A percentile compares a stretch with the other conserved stretches of the same genome.
Conservation (phyloP, 257 asterid species). For the Lavandula angustifolia region DNA sequence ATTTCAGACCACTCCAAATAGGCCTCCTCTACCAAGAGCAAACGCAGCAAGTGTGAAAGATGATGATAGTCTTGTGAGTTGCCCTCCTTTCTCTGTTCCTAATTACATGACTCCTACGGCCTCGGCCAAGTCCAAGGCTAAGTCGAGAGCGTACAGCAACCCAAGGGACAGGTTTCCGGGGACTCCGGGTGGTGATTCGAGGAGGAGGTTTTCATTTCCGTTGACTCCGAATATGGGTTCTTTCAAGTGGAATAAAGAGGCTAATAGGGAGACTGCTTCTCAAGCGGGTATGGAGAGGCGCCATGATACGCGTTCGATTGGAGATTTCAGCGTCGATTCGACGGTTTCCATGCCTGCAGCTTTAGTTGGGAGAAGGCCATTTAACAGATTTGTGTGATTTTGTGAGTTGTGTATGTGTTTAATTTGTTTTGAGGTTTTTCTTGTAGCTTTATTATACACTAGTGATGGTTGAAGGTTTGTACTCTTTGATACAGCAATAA, state of each 20-base stretch:
- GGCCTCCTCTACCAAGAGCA: slow-evolving; percentile 57
- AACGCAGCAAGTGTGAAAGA: slow-evolving; percentile 60
- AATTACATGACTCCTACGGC: slow-evolving; percentile 85
- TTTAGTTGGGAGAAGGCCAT: slow-evolving; percentile 69
- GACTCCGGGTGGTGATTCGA: slow-evolving; percentile 68
- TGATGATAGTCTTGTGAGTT: slow-evolving; percentile 83
- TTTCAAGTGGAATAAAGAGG: slow-evolving; percentile 75
- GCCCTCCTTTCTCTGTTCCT: slow-evolving; percentile 89
- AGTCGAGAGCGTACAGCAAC: slow-evolving; percentile 67
- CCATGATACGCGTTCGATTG: slow-evolving; percentile 49
- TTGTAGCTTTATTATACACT: slow-evolving; percentile 17
- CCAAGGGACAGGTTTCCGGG: slow-evolving; percentile 73
- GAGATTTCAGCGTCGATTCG: slow-evolving; percentile 62
- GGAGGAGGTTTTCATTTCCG: slow-evolving; percentile 82
- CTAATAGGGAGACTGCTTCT: slow-evolving; percentile 57
- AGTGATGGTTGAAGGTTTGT: slow-evolving; percentile 38
- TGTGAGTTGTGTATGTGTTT: slow-evolving; percentile 27
- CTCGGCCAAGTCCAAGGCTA: slow-evolving; percentile 89
- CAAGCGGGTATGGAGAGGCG: slow-evolving; percentile 50
- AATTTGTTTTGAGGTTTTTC: slow-evolving; percentile 31
- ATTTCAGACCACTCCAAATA: slow-evolving; percentile 61
- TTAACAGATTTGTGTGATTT: slow-evolving; percentile 93
- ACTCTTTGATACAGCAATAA: slow-evolving; percentile 37
- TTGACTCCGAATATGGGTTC: slow-evolving; percentile 64
- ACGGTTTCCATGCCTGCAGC: slow-evolving; percentile 75